phyloP scores from a whole-genome alignment of 164 flowering plant genomes.

The Magnolia kwangsiensis region DNA sequence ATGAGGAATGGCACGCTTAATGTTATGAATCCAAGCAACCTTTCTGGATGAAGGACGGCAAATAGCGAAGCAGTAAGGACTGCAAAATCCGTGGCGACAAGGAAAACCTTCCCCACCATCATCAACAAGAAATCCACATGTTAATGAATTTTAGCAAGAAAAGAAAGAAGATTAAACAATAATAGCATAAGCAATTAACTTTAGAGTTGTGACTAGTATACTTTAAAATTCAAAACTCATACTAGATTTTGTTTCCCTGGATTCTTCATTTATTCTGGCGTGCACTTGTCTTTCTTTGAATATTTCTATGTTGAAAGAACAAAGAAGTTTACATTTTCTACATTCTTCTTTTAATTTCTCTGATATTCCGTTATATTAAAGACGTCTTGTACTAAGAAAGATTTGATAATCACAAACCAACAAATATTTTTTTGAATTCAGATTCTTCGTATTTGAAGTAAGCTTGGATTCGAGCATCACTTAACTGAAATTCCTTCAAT shows the following conservation, averaged over 20 bases:
- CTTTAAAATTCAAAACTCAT: too few relatives aligned
- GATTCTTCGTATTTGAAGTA: too few relatives aligned
- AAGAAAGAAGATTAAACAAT: neutral
- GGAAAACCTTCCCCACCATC: slow-evolving; percentile 33
- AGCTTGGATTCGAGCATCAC: too few relatives aligned
- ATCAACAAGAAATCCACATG: neutral
- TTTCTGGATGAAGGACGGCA: slow-evolving; percentile 38
- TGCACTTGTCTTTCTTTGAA: neutral
- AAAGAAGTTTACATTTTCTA: neutral
- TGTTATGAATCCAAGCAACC: slow-evolving; percentile 30
- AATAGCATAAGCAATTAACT: neutral
- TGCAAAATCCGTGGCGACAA: slow-evolving; percentile 66
- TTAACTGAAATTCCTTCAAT: too few relatives aligned
- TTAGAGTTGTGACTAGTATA: too few relatives aligned
- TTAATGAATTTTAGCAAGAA: neutral
- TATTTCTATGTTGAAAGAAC: too few relatives aligned
- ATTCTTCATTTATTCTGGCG: neutral
- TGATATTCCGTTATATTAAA: too few relatives aligned
- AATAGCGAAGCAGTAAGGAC: slow-evolving; percentile 25
- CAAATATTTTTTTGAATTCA: too few relatives aligned
- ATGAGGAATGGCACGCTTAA: slow-evolving; percentile 41
- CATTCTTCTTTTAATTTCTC: neutral
- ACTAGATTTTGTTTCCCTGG: too few relatives aligned
- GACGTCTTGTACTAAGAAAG: too few relatives aligned
- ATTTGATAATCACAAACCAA: too few relatives aligned